phyloP scores from a whole-genome alignment of 108 stramenopile genomes.

The Aurantiochytrium sp. region DNA sequence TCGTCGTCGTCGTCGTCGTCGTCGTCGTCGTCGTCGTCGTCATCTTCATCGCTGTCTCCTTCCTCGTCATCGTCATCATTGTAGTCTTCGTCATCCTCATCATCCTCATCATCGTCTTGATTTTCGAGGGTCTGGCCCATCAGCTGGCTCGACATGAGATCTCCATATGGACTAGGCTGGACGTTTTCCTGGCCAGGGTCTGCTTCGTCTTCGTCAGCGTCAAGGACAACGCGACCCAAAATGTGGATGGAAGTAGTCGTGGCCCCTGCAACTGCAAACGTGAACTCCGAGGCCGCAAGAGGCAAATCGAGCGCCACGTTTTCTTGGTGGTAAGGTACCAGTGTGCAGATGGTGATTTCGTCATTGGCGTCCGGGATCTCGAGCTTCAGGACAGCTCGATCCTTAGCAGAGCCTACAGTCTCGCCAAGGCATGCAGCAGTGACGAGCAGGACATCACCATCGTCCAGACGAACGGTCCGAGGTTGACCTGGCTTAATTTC shows the following conservation, averaged over 20 bases:
- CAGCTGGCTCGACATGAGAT: neutral
- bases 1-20: neutral
- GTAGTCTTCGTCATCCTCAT: neutral
- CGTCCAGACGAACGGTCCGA: neutral
- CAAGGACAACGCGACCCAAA: neutral
- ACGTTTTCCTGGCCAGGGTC: neutral
- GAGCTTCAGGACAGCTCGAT: neutral
- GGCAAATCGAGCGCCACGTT: slow-evolving; percentile 5
- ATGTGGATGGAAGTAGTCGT: neutral
- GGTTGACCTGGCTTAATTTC: neutral
- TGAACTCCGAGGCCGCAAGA: neutral
- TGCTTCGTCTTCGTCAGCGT: neutral
- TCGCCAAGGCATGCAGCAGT: neutral
- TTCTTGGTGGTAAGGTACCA: neutral
- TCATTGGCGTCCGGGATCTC: neutral
- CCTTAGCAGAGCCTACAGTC: neutral
- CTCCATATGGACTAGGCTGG: neutral
- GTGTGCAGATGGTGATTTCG: neutral
- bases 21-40: neutral
- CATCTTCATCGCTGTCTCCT: neutral
- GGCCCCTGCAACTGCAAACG: neutral
- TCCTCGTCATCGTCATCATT: neutral
- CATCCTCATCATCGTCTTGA: neutral
- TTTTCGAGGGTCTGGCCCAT: neutral
- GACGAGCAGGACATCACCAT: neutral